phyloP scores from a whole-genome alignment of 2,329 filamentous ascomycete species.

The Sclerotiophoma versabilis region DNA sequence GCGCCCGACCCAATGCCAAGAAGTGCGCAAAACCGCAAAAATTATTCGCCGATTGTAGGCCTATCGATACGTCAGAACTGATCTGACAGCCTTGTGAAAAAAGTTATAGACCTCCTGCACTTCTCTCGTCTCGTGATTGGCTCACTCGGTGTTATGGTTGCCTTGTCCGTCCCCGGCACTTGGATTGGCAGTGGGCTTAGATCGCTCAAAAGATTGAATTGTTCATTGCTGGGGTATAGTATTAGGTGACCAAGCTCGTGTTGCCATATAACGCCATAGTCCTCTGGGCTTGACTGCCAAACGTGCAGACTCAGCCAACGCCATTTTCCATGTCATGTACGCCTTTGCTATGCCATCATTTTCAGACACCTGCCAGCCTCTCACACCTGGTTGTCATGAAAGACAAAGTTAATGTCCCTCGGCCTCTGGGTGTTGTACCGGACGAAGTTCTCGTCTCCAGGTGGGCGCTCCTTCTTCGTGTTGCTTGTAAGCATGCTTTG shows the following conservation, averaged over 20 bases:
- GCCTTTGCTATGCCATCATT: conserved; percentile 1
- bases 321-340: neutral
- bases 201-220: neutral
- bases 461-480: conserved; percentile 85
- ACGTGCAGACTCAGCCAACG: neutral
- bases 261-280: neutral
- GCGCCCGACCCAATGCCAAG: conserved; percentile 1
- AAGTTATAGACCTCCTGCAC: too few species aligned
- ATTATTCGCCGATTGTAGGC: conserved; percentile 18
- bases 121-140: too few species aligned
- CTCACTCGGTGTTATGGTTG: neutral
- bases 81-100: neutral
- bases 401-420: conserved; percentile 90
- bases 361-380: neutral
- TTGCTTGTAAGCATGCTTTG: conserved; percentile 99
- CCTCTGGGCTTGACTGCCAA: neutral
- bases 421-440: conserved; percentile 78
- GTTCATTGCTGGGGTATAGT: conserved; percentile 16
- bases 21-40: conserved; percentile 16
- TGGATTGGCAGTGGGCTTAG: too few species aligned
- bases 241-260: neutral
- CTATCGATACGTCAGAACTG: conserved; percentile 15
- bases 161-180: neutral
- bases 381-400: conserved; percentile 78
- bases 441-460: conserved; percentile 90